These are phyloP conservation scores for Hebeloma cylindrosporum DNA, from an alignment of 768 basidiomycete species.

Conservation along the genomic window DNA sequence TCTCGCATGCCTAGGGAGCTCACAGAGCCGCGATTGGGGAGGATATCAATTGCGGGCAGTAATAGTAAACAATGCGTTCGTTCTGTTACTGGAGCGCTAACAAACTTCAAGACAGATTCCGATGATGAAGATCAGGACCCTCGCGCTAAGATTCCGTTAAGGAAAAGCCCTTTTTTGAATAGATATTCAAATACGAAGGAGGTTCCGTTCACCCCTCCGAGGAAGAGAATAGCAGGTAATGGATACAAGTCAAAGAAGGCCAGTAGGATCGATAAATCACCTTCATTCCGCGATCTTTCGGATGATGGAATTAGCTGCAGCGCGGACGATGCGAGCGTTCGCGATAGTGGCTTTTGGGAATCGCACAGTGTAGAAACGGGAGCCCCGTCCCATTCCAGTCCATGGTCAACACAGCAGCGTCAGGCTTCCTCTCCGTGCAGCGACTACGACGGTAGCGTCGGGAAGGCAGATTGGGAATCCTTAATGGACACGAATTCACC, in stretches of 20 bases:
- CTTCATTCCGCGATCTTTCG: too few relatives aligned
- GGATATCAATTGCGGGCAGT: too few relatives aligned
- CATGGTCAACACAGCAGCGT: conserved; percentile 5
- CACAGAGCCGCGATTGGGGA: too few relatives aligned
- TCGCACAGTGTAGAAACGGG: not conserved
- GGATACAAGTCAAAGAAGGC: too few relatives aligned
- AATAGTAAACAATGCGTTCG: too few relatives aligned
- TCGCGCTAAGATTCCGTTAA: conserved; percentile 3
- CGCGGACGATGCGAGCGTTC: not conserved
- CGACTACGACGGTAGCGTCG: not conserved
- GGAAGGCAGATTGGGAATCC: not conserved
- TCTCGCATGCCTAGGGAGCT: conserved; percentile 39
- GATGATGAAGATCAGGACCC: not conserved
- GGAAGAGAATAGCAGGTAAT: too few relatives aligned
- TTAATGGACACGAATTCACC: not conserved
- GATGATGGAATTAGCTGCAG: too few relatives aligned
- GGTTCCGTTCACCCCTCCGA: too few relatives aligned
- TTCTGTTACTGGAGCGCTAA: too few relatives aligned
- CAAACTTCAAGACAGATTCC: not conserved
- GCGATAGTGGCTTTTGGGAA: conserved; percentile 6
- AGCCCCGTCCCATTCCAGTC: conserved; percentile 1
- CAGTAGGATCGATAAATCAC: too few relatives aligned
- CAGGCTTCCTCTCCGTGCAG: conserved; percentile 6
- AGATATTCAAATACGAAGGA: too few relatives aligned
- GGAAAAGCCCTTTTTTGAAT: not conserved